Evolutionary conservation across 768 basidiomycete species (phyloP), one percentile per base, ranked within the genome.

Genomic region (Lanmaoa rubissima): DNA sequence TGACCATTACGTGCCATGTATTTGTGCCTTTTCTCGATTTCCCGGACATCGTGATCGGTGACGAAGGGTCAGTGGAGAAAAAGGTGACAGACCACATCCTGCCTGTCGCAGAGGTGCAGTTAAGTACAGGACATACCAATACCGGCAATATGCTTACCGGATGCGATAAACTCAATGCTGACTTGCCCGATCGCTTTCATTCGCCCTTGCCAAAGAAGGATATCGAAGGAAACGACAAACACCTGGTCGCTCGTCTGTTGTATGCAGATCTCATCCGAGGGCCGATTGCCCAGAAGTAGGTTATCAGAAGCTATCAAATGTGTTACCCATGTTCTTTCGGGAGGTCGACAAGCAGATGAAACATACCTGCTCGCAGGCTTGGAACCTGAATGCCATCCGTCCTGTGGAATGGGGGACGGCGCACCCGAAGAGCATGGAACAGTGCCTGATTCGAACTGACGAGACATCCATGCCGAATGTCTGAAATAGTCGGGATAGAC

Each of bases 401-500:
- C 34, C 21, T 24, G 24, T 70, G 59, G 32, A 70, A 69, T 10
- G 68, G 68, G 17, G 60, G 60, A 19, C 49, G 45, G 26, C 64
- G 49, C 16, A 60, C 54, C 21, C 68, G 70, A 35, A 72, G 59
- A 4, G 59, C 61, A 21, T 73, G 70, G 36, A 72, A 72, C 17
- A 72, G 47, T 1, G 16, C 19, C 43, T 73, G 70, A 39, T 73
- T 66, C 9, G 66, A 64, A 40, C 49, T 59, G 11, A 62, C 55
- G 13, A 90, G 74, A 63, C 90, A 92, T 1, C 87, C 88, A 3
- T 79, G 76, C 8, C 87, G 81, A 42, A 89, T 76, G 26, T 92
- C 90, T 6, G 78, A 78, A 11, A 84, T 74, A 1, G 85, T 82
- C 28, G 55, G 62, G 4, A 63, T 35, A 3, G 69, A 63, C 11